phyloP scores from a whole-genome alignment of 305 asterid genomes.

The Rubia peregrina region DNA sequence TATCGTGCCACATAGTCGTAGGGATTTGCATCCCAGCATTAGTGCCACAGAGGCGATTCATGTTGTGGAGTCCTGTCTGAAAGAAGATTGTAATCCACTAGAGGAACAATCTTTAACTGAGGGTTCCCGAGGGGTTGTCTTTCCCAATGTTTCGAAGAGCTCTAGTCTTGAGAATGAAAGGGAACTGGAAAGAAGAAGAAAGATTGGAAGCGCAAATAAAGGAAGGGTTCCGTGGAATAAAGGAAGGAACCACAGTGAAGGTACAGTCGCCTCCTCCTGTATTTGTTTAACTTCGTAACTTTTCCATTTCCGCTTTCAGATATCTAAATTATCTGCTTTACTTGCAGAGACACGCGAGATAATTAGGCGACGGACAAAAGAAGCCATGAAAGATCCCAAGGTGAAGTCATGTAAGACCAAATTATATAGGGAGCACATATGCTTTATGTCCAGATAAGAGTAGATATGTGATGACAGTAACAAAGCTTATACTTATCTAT shows the following conservation, averaged over 20 bases:
- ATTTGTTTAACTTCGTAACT: constrained; percentile 6
- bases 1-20: constrained; percentile 20
- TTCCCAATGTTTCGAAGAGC: constrained; percentile 8
- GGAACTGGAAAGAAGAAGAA: constrained; percentile 31
- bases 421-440: neutral
- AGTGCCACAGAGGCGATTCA: constrained; percentile 20
- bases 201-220: constrained; percentile 50
- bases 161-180: constrained; percentile 25
- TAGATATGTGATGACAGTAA: neutral
- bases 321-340: constrained; percentile 18
- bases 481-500: constrained; percentile 4
- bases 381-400: constrained; percentile 97
- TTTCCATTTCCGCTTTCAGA: constrained; percentile 6
- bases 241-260: constrained; percentile 78
- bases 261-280: constrained; percentile 28
- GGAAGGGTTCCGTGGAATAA: constrained; percentile 95
- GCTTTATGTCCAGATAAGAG: neutral
- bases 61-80: constrained; percentile 26
- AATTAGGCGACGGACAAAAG: constrained; percentile 73
- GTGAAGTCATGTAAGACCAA: constrained; percentile 98
- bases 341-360: constrained; percentile 68
- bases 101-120: constrained; percentile 25
- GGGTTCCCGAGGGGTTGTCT: constrained; percentile 18
- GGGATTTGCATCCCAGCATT: constrained; percentile 28
- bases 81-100: constrained; percentile 15